These are phyloP conservation scores for Aspergillus sp. DNA, from an alignment of 2,329 filamentous ascomycete species.

Conservation along the genomic window DNA sequence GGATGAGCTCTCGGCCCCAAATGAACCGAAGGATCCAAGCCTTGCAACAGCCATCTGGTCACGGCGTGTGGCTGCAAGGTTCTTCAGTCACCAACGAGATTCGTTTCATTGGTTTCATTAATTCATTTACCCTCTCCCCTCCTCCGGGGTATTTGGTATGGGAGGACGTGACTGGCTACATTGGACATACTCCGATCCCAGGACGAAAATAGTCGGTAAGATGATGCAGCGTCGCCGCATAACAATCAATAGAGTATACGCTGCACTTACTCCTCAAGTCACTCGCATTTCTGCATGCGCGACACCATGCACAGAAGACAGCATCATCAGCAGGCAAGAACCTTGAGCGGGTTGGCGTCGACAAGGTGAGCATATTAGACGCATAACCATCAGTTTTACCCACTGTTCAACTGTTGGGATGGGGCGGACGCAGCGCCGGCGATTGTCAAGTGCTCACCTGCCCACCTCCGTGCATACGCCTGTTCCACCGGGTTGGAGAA, in stretches of 20 bases:
- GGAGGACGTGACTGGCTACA: not conserved
- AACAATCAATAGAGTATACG: too few species aligned
- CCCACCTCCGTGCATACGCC: slow-evolving; percentile 21
- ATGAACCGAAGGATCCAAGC: slow-evolving; percentile 14
- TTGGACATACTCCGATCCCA: not conserved
- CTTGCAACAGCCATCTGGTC: slow-evolving; percentile 10
- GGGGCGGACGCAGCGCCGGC: slow-evolving; percentile 9
- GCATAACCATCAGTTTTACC: not conserved
- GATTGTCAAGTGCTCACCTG: slow-evolving; percentile 23
- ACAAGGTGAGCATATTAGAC: slow-evolving; percentile 9
- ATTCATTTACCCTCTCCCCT: not conserved
- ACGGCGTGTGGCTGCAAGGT: slow-evolving; percentile 14
- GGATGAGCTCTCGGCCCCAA: not conserved
- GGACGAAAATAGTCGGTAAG: not conserved
- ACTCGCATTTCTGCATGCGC: slow-evolving; percentile 8
- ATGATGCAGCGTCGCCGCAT: too few species aligned
- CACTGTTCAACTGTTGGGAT: not conserved
- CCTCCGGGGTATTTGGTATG: not conserved
- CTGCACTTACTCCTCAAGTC: not conserved
- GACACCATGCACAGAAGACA: slow-evolving; percentile 12
- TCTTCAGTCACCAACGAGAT: slow-evolving; percentile 4
- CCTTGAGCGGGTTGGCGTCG: slow-evolving; percentile 1
- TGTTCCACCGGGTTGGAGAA: slow-evolving; percentile 21
- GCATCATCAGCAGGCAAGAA: slow-evolving; percentile 6
- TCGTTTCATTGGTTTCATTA: not conserved